Base-by-base conservation (phyloP, 2,329 filamentous ascomycete genomes). In the Trichoderma semiorbis region DNA sequence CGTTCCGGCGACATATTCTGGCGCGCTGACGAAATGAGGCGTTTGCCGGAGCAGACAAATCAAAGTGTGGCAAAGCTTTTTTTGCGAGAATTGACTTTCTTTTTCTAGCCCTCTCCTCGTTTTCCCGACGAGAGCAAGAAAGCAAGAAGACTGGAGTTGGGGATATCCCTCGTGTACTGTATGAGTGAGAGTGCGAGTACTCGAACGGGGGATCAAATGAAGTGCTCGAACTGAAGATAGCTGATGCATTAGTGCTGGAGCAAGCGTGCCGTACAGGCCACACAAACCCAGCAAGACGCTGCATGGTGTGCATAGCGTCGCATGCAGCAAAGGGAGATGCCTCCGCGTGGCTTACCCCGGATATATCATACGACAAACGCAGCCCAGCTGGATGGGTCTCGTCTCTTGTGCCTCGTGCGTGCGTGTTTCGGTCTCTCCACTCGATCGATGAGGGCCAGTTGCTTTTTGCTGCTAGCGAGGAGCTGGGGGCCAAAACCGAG, bases 321-420 rank as follows among this genome's bases (percentile, higher is more conserved):
- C 55, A 69, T 60, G 66, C 55, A 69, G 53, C 53, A 43, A 34
- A 61, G 32, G 36, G 66, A 60, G 66, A 61, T 69, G 66, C 34
- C 66, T 69, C 66, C 66, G 66, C 66, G 66, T 69, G 66, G 66
- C 66, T 69, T 69, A 69, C 66, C 66, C 66, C 66, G 66, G 66
- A 69, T 69, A 69, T 30, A 69, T 69, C 66, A 69, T 69, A 69
- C 66, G 66, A 69, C 66, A 60, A 58, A 7, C 11, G 24, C 55
- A 39, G 66, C 30, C 36, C 66, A 61, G 55, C 66, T 60, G 36
- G 34, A 47, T 60, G 55, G 66, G 26, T 61, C 55, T 34, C 34
- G 34, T 61, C 66, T 69, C 63, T 34, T 36, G 47, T 66, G 30
- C 47, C 43, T 50, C 43, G 43, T 50, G 43, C 43, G 43, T 50